Evolutionary conservation across 2,329 filamentous ascomycete genomes (phyloP).

Genomic region (Cercospora brassicicola): DNA sequence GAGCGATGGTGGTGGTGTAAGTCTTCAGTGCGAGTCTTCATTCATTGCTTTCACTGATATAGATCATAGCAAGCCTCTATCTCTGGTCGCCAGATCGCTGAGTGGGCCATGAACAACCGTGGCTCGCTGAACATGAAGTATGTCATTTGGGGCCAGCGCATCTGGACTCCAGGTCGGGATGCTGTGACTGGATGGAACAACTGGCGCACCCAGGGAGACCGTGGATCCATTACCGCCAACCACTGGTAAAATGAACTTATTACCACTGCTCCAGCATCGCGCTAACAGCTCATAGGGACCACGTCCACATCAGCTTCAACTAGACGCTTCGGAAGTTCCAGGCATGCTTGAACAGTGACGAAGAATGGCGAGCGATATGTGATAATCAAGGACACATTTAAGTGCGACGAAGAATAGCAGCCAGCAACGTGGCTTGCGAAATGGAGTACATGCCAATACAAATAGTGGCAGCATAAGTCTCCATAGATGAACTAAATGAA

Average conservation of each 20-base stretch:
- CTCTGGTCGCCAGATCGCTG: constrained; percentile 5
- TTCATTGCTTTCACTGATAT: background rate
- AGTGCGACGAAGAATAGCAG: background rate
- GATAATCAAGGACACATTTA: background rate
- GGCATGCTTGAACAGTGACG: background rate
- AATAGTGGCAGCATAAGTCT: background rate
- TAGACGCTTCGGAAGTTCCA: background rate
- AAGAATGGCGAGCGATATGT: background rate
- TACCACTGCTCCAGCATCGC: too few relatives aligned
- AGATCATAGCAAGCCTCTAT: background rate
- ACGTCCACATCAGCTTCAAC: constrained; percentile 13
- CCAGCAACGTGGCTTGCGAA: background rate
- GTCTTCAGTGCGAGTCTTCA: background rate
- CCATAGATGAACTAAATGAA: background rate
- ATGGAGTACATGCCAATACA: background rate
- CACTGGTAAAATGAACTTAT: background rate
- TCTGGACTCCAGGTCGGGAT: background rate
- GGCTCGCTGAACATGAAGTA: constrained; percentile 4
- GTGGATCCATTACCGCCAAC: constrained; percentile 5
- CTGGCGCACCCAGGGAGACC: constrained; percentile 4
- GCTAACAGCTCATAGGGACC: constrained; percentile 4
- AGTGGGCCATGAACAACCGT: constrained; percentile 14
- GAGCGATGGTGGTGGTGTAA: constrained; percentile 9
- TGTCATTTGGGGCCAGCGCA: constrained; percentile 9
- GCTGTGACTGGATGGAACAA: constrained; percentile 2